These are phyloP conservation scores for Royoungia palumana DNA, from an alignment of 768 basidiomycete species.

Conservation along the genomic window DNA sequence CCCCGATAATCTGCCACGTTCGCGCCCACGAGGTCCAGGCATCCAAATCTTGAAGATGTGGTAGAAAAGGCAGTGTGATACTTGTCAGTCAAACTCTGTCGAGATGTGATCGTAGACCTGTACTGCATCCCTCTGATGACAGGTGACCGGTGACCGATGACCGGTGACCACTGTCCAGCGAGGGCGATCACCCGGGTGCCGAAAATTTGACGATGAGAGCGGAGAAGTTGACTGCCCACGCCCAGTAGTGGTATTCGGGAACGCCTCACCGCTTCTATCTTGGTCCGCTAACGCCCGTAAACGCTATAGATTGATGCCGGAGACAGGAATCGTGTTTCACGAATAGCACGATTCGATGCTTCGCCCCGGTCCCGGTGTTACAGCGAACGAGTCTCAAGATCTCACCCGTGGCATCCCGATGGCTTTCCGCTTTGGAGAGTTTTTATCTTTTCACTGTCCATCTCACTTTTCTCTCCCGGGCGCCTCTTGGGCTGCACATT, in stretches of 20 bases:
- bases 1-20: conserved; percentile 3
- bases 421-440: background rate
- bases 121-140: background rate
- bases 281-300: conserved; percentile 4
- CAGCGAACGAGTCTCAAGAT: background rate
- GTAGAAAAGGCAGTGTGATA: too few relatives aligned
- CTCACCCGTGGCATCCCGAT: conserved; percentile 3
- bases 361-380: conserved; percentile 15
- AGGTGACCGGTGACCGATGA: too few relatives aligned
- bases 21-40: background rate
- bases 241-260: background rate
- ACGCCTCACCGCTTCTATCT: conserved; percentile 13
- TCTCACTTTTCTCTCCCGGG: background rate
- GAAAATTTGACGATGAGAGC: conserved; percentile 10
- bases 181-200: conserved; percentile 5
- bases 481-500: background rate
- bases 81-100: too few relatives aligned
- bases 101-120: too few relatives aligned
- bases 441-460: background rate
- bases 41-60: too few relatives aligned
- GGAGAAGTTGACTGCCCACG: conserved; percentile 4
- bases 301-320: background rate
- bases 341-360: conserved; percentile 11
- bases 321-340: conserved; percentile 3
- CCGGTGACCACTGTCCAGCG: background rate